phyloP scores from a whole-genome alignment of 148 eudicot genomes.

The Vaccinium darrowii region DNA sequence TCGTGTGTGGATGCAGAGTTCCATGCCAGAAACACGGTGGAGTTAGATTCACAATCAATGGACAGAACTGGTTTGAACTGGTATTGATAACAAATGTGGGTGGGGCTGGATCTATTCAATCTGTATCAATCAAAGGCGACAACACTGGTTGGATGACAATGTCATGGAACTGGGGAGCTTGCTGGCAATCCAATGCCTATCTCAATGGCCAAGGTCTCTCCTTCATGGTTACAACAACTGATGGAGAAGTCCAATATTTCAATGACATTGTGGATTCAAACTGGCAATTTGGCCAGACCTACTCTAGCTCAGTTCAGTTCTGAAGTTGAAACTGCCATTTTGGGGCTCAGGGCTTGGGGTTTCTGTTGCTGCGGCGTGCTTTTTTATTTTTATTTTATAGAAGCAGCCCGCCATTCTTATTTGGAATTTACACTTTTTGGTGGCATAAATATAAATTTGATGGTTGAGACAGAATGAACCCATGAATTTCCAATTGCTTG shows the following conservation, averaged over 20 bases:
- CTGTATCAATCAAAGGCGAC: constrained; percentile 67
- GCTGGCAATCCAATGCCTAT: constrained; percentile 77
- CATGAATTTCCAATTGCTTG: constrained; percentile 8
- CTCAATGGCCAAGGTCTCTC: constrained; percentile 77
- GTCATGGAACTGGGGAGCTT: constrained; percentile 92
- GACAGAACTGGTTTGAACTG: constrained; percentile 79
- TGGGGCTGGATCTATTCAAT: constrained; percentile 71
- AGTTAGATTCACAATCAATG: constrained; percentile 75
- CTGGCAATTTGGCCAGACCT: constrained; percentile 82
- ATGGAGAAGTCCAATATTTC: constrained; percentile 46
- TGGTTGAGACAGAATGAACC: constrained; percentile 19
- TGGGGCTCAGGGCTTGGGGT: background rate
- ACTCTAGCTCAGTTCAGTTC: constrained; percentile 52
- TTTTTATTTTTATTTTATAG: constrained; percentile 20
- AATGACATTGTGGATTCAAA: constrained; percentile 49
- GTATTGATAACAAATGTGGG: constrained; percentile 70
- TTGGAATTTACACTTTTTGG: background rate
- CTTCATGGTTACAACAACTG: constrained; percentile 62
- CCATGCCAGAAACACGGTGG: constrained; percentile 86
- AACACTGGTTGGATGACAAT: constrained; percentile 65
- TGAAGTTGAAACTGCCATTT: background rate
- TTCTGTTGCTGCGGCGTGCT: constrained; percentile 49
- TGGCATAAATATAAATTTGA: background rate
- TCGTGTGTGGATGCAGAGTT: constrained; percentile 40
- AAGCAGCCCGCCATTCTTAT: constrained; percentile 54